A percentile compares a stretch with the other conserved stretches of the same genome.
phyloP scores from a whole-genome alignment of 257 asterid species.

The Fraxinus pennsylvanica region DNA sequence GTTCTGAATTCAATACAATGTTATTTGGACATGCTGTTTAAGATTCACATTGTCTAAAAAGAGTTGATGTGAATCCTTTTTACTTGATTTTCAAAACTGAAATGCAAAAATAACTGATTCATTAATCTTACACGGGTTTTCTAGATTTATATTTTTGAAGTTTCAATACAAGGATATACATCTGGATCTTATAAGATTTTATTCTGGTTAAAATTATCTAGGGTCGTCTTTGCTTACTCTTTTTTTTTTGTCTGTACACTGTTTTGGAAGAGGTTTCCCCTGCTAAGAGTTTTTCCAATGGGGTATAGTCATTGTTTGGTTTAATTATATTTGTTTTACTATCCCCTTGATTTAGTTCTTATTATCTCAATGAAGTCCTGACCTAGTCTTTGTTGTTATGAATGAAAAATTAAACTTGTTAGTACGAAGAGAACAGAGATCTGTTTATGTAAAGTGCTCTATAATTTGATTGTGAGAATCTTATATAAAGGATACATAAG shows the following conservation, averaged over 20 bases:
- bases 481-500: not conserved
- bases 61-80: not conserved
- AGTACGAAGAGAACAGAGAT: not conserved
- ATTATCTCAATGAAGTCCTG: not conserved
- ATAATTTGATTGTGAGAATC: not conserved
- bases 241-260: not conserved
- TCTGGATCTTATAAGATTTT: not conserved
- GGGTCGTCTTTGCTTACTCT: not conserved
- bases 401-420: not conserved
- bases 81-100: not conserved
- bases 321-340: not conserved
- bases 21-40: not conserved
- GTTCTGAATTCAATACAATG: conserved; percentile 9
- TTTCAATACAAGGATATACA: not conserved
- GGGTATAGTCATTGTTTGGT: not conserved
- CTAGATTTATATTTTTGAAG: not conserved
- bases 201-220: not conserved
- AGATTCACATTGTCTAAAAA: not conserved
- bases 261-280: not conserved
- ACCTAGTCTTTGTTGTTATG: not conserved
- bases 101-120: not conserved
- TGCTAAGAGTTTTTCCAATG: not conserved
- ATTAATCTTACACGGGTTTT: not conserved
- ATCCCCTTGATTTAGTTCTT: not conserved
- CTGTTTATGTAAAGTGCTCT: not conserved